These are phyloP conservation scores for Melanogaster broomeanus DNA, from an alignment of 768 basidiomycete genomes.

Conservation along the genomic window DNA sequence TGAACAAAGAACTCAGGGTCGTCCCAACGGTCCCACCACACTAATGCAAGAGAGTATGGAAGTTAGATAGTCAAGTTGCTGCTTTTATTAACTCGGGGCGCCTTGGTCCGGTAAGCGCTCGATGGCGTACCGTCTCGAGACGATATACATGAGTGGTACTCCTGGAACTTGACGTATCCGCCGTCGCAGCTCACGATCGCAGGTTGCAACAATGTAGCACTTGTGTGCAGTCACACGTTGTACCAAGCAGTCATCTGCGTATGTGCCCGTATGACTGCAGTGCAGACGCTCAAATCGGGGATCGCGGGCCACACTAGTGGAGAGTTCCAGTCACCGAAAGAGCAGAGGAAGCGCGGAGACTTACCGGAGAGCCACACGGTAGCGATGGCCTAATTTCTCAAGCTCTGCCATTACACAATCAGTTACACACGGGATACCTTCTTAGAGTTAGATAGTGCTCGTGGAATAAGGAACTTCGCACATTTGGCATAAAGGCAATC, in stretches of 20 bases:
- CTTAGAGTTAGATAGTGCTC: slow-evolving; percentile 2
- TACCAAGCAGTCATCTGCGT: slow-evolving; percentile 98
- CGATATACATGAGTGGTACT: slow-evolving; percentile 97
- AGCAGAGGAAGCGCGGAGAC: slow-evolving; percentile 24
- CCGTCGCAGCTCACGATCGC: slow-evolving; percentile 91
- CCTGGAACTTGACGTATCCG: slow-evolving; percentile 92
- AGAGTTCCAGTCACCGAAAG: slow-evolving; percentile 5
- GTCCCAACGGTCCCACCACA: background rate
- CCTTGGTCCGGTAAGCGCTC: slow-evolving; percentile 95
- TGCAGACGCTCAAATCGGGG: slow-evolving; percentile 93
- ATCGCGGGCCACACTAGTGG: slow-evolving; percentile 91
- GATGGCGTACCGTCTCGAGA: slow-evolving; percentile 87
- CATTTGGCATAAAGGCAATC: slow-evolving; percentile 98
- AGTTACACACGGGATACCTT: slow-evolving; percentile 98
- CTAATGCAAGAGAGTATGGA: background rate
- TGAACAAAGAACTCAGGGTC: background rate
- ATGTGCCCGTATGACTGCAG: slow-evolving; percentile 95
- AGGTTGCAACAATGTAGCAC: slow-evolving; percentile 97
- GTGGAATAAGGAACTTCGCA: slow-evolving; percentile 35
- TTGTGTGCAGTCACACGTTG: slow-evolving; percentile 94
- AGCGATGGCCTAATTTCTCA: slow-evolving; percentile 95
- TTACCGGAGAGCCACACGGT: slow-evolving; percentile 90
- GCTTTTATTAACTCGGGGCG: slow-evolving; percentile 53
- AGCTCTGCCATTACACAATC: slow-evolving; percentile 99
- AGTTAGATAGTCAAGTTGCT: background rate